These are phyloP conservation scores for Colletotrichum sp. DNA, from an alignment of 2,329 filamentous ascomycete genomes.

Conservation along the genomic window DNA sequence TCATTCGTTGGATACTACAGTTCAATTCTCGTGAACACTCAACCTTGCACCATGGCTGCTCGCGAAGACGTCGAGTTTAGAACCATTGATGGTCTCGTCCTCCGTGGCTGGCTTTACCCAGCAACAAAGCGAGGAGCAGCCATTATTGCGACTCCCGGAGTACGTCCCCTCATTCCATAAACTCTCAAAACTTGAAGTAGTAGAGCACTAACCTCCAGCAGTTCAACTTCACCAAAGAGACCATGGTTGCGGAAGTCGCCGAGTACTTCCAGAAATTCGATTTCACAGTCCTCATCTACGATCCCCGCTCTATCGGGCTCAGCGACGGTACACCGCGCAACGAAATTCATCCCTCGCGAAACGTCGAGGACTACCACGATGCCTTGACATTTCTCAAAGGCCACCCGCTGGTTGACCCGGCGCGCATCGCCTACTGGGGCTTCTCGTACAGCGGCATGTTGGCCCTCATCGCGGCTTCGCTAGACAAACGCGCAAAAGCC, in stretches of 20 bases:
- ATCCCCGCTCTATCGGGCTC: slow-evolving; percentile 37
- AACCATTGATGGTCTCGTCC: slow-evolving; percentile 42
- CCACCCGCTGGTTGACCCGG: slow-evolving; percentile 38
- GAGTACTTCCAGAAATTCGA: slow-evolving; percentile 34
- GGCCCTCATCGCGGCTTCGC: slow-evolving; percentile 15
- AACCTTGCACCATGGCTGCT: neutral
- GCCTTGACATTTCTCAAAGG: slow-evolving; percentile 52
- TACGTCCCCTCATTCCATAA: slow-evolving; percentile 1
- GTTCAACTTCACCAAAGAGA: slow-evolving; percentile 31
- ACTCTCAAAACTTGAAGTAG: no score
- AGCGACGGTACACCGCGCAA: slow-evolving; percentile 44
- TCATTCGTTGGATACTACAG: no score
- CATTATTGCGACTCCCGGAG: slow-evolving; percentile 33
- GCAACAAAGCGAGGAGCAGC: slow-evolving; percentile 28
- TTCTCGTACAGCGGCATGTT: slow-evolving; percentile 32
- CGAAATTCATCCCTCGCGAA: slow-evolving; percentile 37
- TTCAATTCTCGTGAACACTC: neutral
- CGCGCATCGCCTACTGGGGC: slow-evolving; percentile 33
- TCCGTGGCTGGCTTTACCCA: slow-evolving; percentile 42
- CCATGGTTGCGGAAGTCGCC: slow-evolving; percentile 35
- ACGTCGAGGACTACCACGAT: slow-evolving; percentile 33
- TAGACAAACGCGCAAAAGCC: neutral
- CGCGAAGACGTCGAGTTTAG: slow-evolving; percentile 40
- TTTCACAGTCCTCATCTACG: slow-evolving; percentile 40
- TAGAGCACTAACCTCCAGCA: neutral